These are phyloP conservation scores for Trichoderma erinaceum DNA, from an alignment of 495 filamentous ascomycete genomes.

Conservation along the genomic window DNA sequence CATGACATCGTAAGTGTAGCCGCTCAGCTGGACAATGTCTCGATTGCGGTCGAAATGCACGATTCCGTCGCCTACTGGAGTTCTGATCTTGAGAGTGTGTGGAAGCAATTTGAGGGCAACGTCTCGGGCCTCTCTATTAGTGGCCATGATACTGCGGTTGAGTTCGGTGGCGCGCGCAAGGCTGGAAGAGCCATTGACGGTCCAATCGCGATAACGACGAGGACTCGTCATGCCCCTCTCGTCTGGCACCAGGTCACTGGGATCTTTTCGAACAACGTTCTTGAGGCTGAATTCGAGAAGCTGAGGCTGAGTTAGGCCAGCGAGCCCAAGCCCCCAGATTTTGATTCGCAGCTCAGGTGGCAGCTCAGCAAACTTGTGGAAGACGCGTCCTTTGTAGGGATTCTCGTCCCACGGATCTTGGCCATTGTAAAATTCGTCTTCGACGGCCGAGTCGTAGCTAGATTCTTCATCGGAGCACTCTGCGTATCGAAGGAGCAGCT, in stretches of 20 bases:
- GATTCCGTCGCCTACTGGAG: background rate
- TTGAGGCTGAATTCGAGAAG: background rate
- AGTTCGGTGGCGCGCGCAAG: background rate
- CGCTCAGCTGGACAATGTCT: background rate
- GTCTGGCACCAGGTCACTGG: background rate
- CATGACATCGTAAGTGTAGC: background rate
- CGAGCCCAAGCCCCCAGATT: background rate
- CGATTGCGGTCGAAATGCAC: background rate
- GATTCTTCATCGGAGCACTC: background rate
- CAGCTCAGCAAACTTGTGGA: background rate
- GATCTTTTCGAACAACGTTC: background rate
- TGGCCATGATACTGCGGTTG: background rate
- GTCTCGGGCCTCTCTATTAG: background rate
- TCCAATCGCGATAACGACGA: background rate
- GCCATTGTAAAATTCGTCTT: constrained; percentile 6
- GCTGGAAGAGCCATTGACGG: background rate
- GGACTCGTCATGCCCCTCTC: background rate
- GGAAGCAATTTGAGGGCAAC: background rate
- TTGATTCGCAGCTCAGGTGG: background rate
- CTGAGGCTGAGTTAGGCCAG: background rate
- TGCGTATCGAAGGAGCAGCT: background rate
- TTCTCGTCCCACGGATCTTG: background rate
- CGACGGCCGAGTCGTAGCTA: constrained; percentile 6
- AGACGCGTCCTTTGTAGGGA: background rate
- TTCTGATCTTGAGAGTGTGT: background rate